Base-by-base conservation (phyloP, 257 asterid genomes). In the Mitragyna speciosa region DNA sequence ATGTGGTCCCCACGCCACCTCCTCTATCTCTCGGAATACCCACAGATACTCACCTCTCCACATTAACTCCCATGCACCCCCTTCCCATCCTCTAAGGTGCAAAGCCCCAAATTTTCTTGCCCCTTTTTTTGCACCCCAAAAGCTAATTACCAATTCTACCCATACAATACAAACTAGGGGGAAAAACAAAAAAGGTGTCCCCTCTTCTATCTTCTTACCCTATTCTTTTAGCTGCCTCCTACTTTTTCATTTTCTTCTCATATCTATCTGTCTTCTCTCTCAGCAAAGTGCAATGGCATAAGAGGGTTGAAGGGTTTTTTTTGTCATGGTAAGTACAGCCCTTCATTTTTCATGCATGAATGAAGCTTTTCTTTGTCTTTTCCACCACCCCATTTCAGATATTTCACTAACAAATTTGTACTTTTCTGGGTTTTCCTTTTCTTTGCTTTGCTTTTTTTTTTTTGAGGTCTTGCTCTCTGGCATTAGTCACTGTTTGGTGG, bases 261-360 rank as follows among this genome's bases (percentile, higher is more conserved):
- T 28, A 41, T 39, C 58, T 15, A 3, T n/a, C 22, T 72, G 30
- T 58, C 49, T 76, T 19, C 61, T 56, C 83, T 63, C 76, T 59
- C 41, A 67, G 49, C 69, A 78, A 73, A 75, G 73, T 72, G 75
- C 85, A 78, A 88, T 89, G 91, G 80, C 87, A n/a, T 87, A 68
- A 82, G 82, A 78, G 85, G 84, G 84, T 52, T 85, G 83, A 82
- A 73, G 83, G 79, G n/a, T n/a, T n/a, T 83, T 58, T 76, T 73
- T 74, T 70, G 79, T 67, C 77, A 58, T 48, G 65, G 86, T 77
- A 78, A 83, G 84, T 81, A 52, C 52, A 31, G 41, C 65, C 31
- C 39, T 36, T 67, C 47, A 76, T 43, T 72, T 76, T 72, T 22
- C 65, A 30, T 26, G 80, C 81, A 75, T 78, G 77, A 52, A 78